These are phyloP conservation scores for Groenewaldozyma tartarivorans DNA, from an alignment of 805 yeast genomes.

Conservation along the genomic window DNA sequence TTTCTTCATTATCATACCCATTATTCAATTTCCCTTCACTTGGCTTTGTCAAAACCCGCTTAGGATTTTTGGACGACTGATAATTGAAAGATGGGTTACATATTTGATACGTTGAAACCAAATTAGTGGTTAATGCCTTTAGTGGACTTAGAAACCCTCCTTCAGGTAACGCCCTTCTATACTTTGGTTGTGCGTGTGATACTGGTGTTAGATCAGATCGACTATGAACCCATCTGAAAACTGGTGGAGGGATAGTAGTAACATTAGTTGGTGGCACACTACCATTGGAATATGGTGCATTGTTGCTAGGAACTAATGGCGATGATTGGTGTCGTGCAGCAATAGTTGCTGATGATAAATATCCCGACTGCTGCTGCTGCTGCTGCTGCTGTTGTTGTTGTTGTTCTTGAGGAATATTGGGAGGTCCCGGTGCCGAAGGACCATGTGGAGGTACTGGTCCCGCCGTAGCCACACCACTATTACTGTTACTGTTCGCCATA, in stretches of 20 bases:
- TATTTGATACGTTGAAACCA: conserved; percentile 71
- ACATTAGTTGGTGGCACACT: conserved; percentile 11
- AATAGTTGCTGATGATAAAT: conserved; percentile 1
- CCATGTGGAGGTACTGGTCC: too few relatives aligned
- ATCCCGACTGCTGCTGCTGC: conserved; percentile 6
- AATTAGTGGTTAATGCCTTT: conserved; percentile 63
- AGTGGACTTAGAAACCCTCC: conserved; percentile 47
- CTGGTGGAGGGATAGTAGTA: conserved; percentile 21
- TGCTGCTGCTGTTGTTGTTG: conserved; percentile 7
- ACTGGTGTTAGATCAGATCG: conserved; percentile 28
- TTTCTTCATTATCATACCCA: conserved; percentile 80
- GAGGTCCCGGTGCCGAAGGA: too few relatives aligned
- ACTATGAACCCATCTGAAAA: conserved; percentile 26
- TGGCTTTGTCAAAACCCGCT: conserved; percentile 87
- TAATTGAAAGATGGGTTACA: conserved; percentile 83
- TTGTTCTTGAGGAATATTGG: neutral
- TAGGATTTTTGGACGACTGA: conserved; percentile 77
- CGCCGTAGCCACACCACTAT: too few relatives aligned
- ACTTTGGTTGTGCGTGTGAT: conserved; percentile 21
- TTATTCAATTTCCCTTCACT: conserved; percentile 70
- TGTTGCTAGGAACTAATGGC: conserved; percentile 1
- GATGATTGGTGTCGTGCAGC: conserved; percentile 1
- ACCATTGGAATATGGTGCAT: neutral
- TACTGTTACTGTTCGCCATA: too few relatives aligned
- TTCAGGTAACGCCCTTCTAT: conserved; percentile 28